phyloP scores from a whole-genome alignment of 176 grass and related monocot species.

The Oryza officinalis region DNA sequence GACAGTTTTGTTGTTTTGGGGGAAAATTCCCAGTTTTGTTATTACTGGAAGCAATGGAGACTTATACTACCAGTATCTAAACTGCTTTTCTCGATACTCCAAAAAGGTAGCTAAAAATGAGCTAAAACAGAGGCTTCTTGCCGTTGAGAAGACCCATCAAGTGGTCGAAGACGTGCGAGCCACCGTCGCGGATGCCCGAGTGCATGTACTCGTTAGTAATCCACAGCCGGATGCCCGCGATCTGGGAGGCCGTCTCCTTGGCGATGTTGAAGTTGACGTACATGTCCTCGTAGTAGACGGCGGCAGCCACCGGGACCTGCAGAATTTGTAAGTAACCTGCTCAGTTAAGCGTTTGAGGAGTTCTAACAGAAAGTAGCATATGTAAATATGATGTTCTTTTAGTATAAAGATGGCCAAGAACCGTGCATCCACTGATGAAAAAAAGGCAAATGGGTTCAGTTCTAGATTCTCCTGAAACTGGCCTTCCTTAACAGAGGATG shows the following conservation, averaged over 20 bases:
- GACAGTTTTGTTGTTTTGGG: no score
- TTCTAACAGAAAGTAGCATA: neutral
- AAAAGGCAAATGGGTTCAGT: neutral
- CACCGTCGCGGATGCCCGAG: slow-evolving; percentile 69
- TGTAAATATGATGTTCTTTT: neutral
- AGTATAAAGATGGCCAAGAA: neutral
- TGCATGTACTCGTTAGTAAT: slow-evolving; percentile 97
- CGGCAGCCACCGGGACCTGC: slow-evolving; percentile 80
- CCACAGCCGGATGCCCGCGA: slow-evolving; percentile 76
- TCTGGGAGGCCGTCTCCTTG: slow-evolving; percentile 80
- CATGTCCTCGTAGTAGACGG: slow-evolving; percentile 96
- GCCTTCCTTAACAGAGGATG: neutral
- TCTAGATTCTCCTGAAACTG: neutral
- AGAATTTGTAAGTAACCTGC: neutral
- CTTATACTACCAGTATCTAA: neutral
- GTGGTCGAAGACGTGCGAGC: slow-evolving; percentile 73
- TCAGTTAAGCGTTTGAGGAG: neutral
- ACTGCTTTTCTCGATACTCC: neutral
- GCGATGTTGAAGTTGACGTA: slow-evolving; percentile 94
- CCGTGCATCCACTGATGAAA: neutral
- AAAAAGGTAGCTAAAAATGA: neutral
- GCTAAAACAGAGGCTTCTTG: slow-evolving; percentile 75
- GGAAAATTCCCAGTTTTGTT: neutral
- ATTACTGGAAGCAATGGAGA: neutral
- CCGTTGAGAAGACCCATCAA: slow-evolving; percentile 69